Conservation (phyloP, 305 asterid genomes). For the Rubia peregrina region DNA sequence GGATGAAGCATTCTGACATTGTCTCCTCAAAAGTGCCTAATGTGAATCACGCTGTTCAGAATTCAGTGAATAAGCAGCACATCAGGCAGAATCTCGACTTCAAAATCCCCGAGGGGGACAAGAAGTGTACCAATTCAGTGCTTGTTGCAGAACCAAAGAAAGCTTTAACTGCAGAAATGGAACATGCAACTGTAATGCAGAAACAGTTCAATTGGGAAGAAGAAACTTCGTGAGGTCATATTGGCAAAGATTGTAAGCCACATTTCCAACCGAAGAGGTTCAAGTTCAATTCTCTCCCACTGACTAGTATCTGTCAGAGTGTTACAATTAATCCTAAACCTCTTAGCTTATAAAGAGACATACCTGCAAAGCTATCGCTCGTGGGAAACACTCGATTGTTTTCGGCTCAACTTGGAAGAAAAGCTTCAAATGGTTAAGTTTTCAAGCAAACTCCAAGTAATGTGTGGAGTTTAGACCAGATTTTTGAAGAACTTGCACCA, state of each 20-base stretch:
- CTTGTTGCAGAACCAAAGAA: slow-evolving; percentile 32
- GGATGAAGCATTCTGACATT: slow-evolving; percentile 32
- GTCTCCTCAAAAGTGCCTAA: slow-evolving; percentile 30
- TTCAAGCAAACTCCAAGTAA: slow-evolving; percentile 29
- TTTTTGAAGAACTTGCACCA: slow-evolving; percentile 29
- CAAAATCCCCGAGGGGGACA: slow-evolving; percentile 25
- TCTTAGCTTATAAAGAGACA: slow-evolving; percentile 21
- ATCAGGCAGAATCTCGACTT: slow-evolving; percentile 35
- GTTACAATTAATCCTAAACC: slow-evolving; percentile 17
- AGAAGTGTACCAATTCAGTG: slow-evolving; percentile 28
- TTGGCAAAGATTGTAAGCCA: slow-evolving; percentile 35
- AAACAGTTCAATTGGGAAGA: slow-evolving; percentile 33
- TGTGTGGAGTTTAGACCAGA: slow-evolving; percentile 34
- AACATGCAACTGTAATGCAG: slow-evolving; percentile 27
- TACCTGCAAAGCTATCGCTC: slow-evolving; percentile 7
- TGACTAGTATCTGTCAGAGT: slow-evolving; percentile 20
- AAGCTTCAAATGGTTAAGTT: slow-evolving; percentile 16
- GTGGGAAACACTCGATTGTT: slow-evolving; percentile 28
- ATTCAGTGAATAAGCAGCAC: slow-evolving; percentile 20
- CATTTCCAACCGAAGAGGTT: slow-evolving; percentile 24
- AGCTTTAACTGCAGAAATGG: slow-evolving; percentile 24
- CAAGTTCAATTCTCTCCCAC: slow-evolving; percentile 25
- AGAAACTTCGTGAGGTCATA: slow-evolving; percentile 30
- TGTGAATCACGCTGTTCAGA: slow-evolving; percentile 29
- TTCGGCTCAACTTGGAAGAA: slow-evolving; percentile 33